Percentiles rank a stretch among this genome's conserved stretches.
phyloP scores from a whole-genome alignment of 306 rosid genomes.

The Delonix regia region DNA sequence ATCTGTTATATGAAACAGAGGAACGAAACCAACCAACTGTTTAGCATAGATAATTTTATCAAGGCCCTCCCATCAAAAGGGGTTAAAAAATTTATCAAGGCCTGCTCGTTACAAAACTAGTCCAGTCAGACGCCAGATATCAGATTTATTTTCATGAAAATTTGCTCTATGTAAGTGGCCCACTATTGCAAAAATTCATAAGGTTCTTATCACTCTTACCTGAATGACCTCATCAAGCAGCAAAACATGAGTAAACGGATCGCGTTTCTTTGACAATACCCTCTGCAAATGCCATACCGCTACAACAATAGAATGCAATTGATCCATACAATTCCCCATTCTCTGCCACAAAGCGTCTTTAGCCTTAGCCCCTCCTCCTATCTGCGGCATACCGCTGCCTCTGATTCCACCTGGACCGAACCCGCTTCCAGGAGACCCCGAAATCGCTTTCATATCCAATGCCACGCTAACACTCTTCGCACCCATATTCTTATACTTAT shows the following conservation, averaged over 20 bases:
- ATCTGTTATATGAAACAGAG: neutral
- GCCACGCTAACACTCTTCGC: slow-evolving; percentile 74
- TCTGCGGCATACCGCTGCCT: slow-evolving; percentile 87
- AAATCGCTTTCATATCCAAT: slow-evolving; percentile 92
- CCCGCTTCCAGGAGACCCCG: slow-evolving; percentile 70
- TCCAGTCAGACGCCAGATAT: neutral
- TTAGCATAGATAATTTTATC: neutral
- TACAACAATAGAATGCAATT: slow-evolving; percentile 80
- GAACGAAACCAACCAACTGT: slow-evolving; percentile 17
- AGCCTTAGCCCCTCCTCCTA: slow-evolving; percentile 92
- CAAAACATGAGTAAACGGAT: slow-evolving; percentile 89
- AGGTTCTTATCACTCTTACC: slow-evolving; percentile 45
- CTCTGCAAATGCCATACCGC: slow-evolving; percentile 97
- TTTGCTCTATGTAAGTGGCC: neutral
- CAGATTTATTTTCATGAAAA: neutral
- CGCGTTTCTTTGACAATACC: slow-evolving; percentile 92
- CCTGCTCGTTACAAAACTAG: neutral
- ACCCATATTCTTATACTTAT: slow-evolving; percentile 75
- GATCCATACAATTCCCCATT: slow-evolving; percentile 88
- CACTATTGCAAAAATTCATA: slow-evolving; percentile 2
- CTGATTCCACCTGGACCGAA: slow-evolving; percentile 93
- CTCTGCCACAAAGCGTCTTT: slow-evolving; percentile 92
- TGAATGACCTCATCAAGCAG: slow-evolving; percentile 93
- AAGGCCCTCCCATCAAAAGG: neutral
- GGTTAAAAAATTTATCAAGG: neutral